Evolutionary conservation across 768 basidiomycete species (phyloP), one percentile per base, ranked within the genome.

Genomic region (Termitomyces sp.): DNA sequence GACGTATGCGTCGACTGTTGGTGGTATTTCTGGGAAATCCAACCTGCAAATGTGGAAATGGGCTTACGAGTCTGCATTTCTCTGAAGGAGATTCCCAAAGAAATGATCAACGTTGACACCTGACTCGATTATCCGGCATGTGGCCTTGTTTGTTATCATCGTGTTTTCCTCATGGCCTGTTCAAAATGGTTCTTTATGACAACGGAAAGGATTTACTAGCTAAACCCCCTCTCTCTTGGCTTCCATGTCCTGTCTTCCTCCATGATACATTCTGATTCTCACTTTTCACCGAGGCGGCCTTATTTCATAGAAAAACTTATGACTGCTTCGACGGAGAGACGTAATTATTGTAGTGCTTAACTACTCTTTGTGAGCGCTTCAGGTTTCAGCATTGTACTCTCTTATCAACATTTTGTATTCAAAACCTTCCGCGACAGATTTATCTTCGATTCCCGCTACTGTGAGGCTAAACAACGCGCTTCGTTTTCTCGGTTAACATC

Each of bases 101-200:
- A 33, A 30, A 33, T 18, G 9, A 50, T 50, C 49, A 50, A 50
- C n/a, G 4, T 11, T n/a, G 48, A 33, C 48, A 49, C 9, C 18
- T 49, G 47, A 49, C 31, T 34, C 48, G 11, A 33, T 2, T 31
- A 11, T 20, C 48, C 49, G n/a, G 20, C 46, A 34, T 50, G 49
- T 50, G 49, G 49, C 11, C 49, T 20, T 50, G 49, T 50, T 50
- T 50, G 49, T 50, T 50, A 33, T 34, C 49, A 50, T 50, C 49
- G 49, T 50, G 49, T 50, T 50, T 34, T 50, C 49, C 49, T 50
- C 49, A 31, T 50, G 49, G 49, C 49, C 6, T 20, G 33, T 49
- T 49, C 48, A 33, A 31, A 50, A 34, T 33, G 33, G 31, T 33
- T 33, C 33, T 50, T 42, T 31, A 47, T 47, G 24, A 47, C 24